Percentiles rank a stretch among this genome's conserved stretches.
phyloP scores from a whole-genome alignment of 768 basidiomycete genomes.

The Sistotremastrum suecicum region DNA sequence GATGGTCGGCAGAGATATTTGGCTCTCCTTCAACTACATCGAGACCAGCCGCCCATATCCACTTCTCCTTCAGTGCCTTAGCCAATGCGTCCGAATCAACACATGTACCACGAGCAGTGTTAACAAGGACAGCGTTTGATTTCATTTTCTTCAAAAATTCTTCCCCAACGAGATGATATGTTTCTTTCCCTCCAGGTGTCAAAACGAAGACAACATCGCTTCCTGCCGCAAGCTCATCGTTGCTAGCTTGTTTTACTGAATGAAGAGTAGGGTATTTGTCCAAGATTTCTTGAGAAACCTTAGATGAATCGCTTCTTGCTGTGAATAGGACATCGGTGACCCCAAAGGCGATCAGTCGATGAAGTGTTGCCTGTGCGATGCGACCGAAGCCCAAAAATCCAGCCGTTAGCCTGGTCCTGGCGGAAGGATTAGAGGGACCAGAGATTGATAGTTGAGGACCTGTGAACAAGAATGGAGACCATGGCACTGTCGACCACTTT shows the following conservation, averaged over 20 bases:
- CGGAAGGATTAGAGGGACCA: constrained; percentile 23
- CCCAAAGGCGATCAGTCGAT: constrained; percentile 72
- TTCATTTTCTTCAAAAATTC: constrained; percentile 76
- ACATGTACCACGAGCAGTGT: constrained; percentile 71
- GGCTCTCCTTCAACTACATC: constrained; percentile 96
- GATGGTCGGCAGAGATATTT: constrained; percentile 54
- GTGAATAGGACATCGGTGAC: constrained; percentile 61
- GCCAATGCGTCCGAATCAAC: constrained; percentile 87
- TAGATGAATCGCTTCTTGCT: constrained; percentile 34
- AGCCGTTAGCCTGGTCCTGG: constrained; percentile 42
- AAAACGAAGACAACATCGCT: constrained; percentile 82
- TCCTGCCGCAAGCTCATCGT: constrained; percentile 56
- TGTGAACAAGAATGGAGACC: constrained; percentile 76
- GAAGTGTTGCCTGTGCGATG: constrained; percentile 75
- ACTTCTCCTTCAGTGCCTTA: constrained; percentile 55
- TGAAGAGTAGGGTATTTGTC: constrained; percentile 5
- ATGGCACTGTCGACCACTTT: constrained; percentile 69
- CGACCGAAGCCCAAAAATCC: constrained; percentile 95
- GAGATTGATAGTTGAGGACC: constrained; percentile 57
- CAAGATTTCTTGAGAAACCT: background rate
- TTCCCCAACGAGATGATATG: constrained; percentile 60
- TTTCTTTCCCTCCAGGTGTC: constrained; percentile 57
- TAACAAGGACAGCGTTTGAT: constrained; percentile 67
- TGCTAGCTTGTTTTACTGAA: constrained; percentile 39
- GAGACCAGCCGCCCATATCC: constrained; percentile 86